Percentiles rank a stretch among this genome's conserved stretches.
phyloP scores from a whole-genome alignment of 139 green algal species.

The Desmodesmus armatus region DNA sequence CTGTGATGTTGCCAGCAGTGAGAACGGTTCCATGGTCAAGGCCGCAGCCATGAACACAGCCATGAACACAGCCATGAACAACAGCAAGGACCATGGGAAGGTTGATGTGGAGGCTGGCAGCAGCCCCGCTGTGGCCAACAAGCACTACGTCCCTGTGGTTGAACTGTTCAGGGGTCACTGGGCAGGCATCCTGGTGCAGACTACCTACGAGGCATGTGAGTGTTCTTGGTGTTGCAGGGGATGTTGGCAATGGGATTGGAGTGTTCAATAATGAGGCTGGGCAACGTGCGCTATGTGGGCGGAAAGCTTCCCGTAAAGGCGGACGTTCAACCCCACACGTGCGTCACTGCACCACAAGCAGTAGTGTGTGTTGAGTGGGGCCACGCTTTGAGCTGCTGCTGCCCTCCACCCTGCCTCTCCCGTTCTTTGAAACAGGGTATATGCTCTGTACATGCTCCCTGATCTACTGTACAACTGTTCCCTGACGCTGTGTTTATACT shows the following conservation, averaged over 20 bases:
- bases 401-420: neutral
- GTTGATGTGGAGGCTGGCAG: neutral
- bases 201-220: conserved; percentile 27
- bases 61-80: too few species aligned
- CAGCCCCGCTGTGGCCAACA: neutral
- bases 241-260: too few species aligned
- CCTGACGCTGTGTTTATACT: neutral
- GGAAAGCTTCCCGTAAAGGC: too few species aligned
- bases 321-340: too few species aligned
- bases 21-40: conserved; percentile 1
- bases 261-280: too few species aligned
- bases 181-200: conserved; percentile 14
- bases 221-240: neutral
- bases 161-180: conserved; percentile 35
- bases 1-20: neutral
- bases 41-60: too few species aligned
- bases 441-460: neutral
- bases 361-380: neutral
- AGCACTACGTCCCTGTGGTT: conserved; percentile 35
- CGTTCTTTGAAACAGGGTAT: too few species aligned
- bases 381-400: neutral
- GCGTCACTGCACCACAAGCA: too few species aligned
- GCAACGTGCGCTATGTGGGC: too few species aligned
- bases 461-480: neutral
- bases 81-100: too few species aligned